Conservation (phyloP, 495 filamentous ascomycete genomes). For the Aspergillus diversus region DNA sequence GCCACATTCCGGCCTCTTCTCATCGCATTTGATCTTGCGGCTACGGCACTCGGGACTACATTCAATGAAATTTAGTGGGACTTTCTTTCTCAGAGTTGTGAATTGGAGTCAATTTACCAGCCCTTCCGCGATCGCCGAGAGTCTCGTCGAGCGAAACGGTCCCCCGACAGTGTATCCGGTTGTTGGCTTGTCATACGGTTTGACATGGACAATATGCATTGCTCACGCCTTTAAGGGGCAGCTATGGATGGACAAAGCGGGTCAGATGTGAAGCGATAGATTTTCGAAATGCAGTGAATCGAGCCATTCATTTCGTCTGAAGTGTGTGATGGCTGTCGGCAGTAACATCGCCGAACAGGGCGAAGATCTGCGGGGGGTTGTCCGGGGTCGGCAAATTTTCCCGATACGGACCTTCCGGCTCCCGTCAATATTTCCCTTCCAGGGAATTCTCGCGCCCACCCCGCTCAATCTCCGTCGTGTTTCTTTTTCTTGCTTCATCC, state of each 20-base stretch:
- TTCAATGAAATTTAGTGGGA: neutral
- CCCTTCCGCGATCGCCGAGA: constrained; percentile 3
- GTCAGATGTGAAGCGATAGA: neutral
- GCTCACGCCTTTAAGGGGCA: neutral
- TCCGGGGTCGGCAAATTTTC: neutral
- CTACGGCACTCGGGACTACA: constrained; percentile 12
- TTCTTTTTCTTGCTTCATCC: too few species aligned
- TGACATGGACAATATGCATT: neutral
- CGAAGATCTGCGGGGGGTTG: neutral
- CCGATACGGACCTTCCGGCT: too few species aligned
- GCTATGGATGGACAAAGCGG: neutral
- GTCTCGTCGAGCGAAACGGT: neutral
- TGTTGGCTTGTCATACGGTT: neutral
- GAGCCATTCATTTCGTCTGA: neutral
- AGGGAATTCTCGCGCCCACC: too few species aligned
- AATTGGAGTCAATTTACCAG: neutral
- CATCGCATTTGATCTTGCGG: constrained; percentile 26
- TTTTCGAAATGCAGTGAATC: neutral
- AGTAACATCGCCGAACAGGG: neutral
- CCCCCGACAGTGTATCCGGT: neutral
- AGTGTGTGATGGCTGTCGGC: neutral
- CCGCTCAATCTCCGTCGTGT: too few species aligned
- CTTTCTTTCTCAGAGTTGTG: neutral
- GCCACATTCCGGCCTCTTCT: constrained; percentile 25
- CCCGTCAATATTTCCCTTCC: too few species aligned